Conservation (phyloP, 495 filamentous ascomycete genomes). For the Penicillium cosmopolitanum region DNA sequence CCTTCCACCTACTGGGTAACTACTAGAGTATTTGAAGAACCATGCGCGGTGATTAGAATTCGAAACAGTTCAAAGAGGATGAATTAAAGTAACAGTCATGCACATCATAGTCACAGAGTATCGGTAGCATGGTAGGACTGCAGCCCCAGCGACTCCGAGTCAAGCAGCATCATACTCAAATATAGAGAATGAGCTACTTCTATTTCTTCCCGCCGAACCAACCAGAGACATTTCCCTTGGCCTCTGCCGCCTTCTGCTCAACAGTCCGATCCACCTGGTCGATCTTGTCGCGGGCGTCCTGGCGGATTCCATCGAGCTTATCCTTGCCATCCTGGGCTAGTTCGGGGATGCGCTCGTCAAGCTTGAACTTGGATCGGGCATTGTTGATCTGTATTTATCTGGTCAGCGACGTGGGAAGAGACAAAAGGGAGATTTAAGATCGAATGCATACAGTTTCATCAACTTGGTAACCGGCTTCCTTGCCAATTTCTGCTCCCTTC, state of each 20-base stretch:
- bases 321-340: conserved; percentile 61
- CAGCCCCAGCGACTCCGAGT: neutral
- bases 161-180: neutral
- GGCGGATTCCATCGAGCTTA: conserved; percentile 66
- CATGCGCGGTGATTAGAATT: neutral
- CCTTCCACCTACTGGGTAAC: too few relatives aligned
- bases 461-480: conserved; percentile 56
- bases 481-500: conserved; percentile 51
- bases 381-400: conserved; percentile 57
- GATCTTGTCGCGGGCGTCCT: conserved; percentile 47
- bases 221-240: conserved; percentile 74
- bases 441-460: conserved; percentile 56
- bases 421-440: conserved; percentile 7
- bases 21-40: too few relatives aligned
- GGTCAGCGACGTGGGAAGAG: conserved; percentile 9
- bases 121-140: neutral
- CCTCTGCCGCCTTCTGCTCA: conserved; percentile 73
- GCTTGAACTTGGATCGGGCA: conserved; percentile 59
- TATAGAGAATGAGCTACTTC: neutral
- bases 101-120: neutral
- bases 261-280: conserved; percentile 70
- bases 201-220: conserved; percentile 79
- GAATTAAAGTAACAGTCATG: neutral
- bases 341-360: conserved; percentile 64
- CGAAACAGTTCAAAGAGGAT: neutral